Evolutionary conservation across 2,329 filamentous ascomycete species (phyloP).

Genomic region (Colletotrichum limetticola): DNA sequence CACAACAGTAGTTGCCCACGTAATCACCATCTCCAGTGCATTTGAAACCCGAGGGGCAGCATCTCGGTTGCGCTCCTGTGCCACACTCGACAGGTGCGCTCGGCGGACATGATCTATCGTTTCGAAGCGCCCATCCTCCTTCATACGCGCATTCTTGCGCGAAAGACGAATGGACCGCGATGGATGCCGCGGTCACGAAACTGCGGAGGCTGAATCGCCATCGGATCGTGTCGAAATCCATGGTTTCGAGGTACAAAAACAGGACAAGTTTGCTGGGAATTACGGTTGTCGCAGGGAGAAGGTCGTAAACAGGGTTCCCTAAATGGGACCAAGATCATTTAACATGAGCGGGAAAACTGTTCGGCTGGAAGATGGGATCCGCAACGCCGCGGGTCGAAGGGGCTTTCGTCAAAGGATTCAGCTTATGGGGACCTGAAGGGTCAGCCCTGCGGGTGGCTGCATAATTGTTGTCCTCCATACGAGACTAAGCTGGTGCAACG

Average conservation of each 20-base stretch:
- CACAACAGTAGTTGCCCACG: conserved; percentile 18
- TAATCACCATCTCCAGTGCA: conserved; percentile 20
- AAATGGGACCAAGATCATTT: neutral
- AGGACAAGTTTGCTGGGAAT: neutral
- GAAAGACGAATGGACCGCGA: neutral
- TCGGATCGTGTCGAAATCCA: neutral
- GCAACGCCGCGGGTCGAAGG: neutral
- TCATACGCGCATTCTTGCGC: conserved; percentile 18
- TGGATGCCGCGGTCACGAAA: neutral
- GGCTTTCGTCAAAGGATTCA: neutral
- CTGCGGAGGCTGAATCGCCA: neutral
- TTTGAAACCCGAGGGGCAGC: conserved; percentile 12
- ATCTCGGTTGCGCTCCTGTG: conserved; percentile 16
- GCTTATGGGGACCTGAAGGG: neutral
- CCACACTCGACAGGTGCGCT: conserved; percentile 18
- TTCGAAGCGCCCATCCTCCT: conserved; percentile 19
- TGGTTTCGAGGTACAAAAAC: neutral
- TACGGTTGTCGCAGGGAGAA: neutral
- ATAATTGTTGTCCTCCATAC: neutral
- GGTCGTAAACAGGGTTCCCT: neutral
- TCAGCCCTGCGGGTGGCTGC: neutral
- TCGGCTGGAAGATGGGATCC: neutral
- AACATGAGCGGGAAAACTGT: neutral
- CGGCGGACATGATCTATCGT: conserved; percentile 6
- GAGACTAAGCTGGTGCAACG: neutral